These are phyloP conservation scores for Tieghemostelium lacteum DNA, from an alignment of 78 protist genomes.

Conservation along the genomic window DNA sequence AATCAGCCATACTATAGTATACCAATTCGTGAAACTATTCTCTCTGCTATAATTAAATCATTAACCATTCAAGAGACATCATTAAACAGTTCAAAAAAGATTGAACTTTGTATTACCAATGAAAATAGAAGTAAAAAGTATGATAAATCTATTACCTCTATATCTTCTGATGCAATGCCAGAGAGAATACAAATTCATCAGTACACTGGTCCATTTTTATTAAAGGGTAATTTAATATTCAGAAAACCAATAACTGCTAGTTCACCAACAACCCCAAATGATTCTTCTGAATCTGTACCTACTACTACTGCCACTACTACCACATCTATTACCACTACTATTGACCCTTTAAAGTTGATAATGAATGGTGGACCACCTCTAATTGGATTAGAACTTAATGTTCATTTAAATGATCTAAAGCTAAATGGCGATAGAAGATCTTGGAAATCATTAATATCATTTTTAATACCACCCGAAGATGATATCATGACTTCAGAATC, in stretches of 20 bases:
- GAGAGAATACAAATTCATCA: conserved; percentile 51
- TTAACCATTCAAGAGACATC: conserved; percentile 12
- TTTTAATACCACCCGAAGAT: conserved; percentile 55
- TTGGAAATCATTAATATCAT: conserved; percentile 59
- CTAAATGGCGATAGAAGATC: conserved; percentile 37
- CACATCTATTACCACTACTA: background rate
- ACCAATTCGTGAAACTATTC: conserved; percentile 64
- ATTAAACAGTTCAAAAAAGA: background rate
- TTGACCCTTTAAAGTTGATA: conserved; percentile 24
- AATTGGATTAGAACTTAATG: conserved; percentile 56
- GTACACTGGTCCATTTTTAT: conserved; percentile 46
- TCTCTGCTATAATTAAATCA: conserved; percentile 27
- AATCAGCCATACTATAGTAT: background rate
- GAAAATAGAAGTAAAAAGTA: background rate
- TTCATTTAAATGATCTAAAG: conserved; percentile 39
- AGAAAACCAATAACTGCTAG: conserved; percentile 60
- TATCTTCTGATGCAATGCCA: conserved; percentile 41
- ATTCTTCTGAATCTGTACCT: background rate
- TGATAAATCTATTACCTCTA: conserved; percentile 52
- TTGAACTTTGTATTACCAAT: background rate
- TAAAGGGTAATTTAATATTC: conserved; percentile 64
- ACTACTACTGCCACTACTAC: background rate
- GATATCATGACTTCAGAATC: conserved; percentile 44
- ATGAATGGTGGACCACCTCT: conserved; percentile 31
- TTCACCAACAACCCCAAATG: background rate